phyloP scores from a whole-genome alignment of 441 rosid genomes.

The Dalechampia spathulata region DNA sequence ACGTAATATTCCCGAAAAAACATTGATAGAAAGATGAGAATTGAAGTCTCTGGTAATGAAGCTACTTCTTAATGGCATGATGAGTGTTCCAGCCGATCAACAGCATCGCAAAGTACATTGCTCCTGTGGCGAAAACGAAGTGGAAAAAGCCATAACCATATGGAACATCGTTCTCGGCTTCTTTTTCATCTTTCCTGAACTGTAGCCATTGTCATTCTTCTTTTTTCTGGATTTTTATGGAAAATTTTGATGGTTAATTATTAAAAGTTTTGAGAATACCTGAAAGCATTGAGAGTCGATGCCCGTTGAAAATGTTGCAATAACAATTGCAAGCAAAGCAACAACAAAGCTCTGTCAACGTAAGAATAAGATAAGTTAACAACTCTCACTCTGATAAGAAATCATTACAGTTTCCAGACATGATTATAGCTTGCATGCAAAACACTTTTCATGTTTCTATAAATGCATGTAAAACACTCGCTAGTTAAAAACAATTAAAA shows the following conservation, averaged over 20 bases:
- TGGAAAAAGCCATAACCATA: constrained; percentile 99
- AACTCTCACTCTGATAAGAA: not conserved
- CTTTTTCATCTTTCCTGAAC: constrained; percentile 42
- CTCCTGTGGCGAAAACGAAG: constrained; percentile 94
- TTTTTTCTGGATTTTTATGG: constrained; percentile 1
- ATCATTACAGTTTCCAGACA: not conserved
- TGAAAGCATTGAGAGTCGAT: constrained; percentile 92
- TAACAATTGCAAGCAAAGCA: constrained; percentile 79
- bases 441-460: too few species aligned
- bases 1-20: not conserved
- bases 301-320: constrained; percentile 94
- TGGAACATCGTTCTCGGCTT: constrained; percentile 59
- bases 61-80: constrained; percentile 71
- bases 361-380: not conserved
- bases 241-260: not conserved
- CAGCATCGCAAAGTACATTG: constrained; percentile 97
- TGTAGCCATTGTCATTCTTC: constrained; percentile 26
- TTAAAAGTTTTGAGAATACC: constrained; percentile 32
- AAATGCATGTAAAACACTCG: too few species aligned
- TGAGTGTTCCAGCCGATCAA: constrained; percentile 93
- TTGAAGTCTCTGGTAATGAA: not conserved
- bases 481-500: too few species aligned
- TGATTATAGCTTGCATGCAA: not conserved
- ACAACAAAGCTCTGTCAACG: constrained; percentile 71
- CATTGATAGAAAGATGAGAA: not conserved